phyloP scores from a whole-genome alignment of 2,329 filamentous ascomycete genomes.

The Penicillium verrucosum region DNA sequence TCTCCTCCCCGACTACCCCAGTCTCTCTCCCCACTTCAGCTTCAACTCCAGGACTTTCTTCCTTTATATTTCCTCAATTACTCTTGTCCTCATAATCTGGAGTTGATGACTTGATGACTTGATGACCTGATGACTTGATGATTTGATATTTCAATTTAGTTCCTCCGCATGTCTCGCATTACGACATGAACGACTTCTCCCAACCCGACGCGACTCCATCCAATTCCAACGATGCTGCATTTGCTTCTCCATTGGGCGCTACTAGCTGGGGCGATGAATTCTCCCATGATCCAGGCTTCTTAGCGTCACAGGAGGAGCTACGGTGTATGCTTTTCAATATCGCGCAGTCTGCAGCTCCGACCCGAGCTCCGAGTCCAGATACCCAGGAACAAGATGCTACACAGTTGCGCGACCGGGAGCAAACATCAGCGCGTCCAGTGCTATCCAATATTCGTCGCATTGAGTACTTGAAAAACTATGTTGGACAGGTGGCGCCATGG shows the following conservation, averaged over 20 bases:
- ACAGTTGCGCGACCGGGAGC: not conserved
- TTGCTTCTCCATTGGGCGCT: constrained; percentile 17
- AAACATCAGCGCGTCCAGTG: constrained; percentile 15
- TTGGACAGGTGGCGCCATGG: constrained; percentile 54
- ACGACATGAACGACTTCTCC: constrained; percentile 11
- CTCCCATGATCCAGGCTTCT: constrained; percentile 42
- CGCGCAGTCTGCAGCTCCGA: constrained; percentile 45
- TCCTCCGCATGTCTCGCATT: not conserved
- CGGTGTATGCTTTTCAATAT: constrained; percentile 45
- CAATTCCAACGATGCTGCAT: constrained; percentile 15
- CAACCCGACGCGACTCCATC: constrained; percentile 12
- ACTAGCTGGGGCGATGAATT: constrained; percentile 30
- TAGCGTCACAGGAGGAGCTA: constrained; percentile 47
- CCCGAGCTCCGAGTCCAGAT: constrained; percentile 39
- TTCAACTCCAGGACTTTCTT: not conserved
- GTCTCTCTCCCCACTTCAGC: not conserved
- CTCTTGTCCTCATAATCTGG: not conserved
- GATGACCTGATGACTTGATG: too few relatives aligned
- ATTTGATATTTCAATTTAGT: not conserved
- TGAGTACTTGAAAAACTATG: constrained; percentile 50
- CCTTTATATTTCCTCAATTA: not conserved
- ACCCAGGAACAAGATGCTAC: constrained; percentile 15
- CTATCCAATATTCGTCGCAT: constrained; percentile 37
- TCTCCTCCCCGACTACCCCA: not conserved
- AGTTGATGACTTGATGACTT: too few relatives aligned